Base-by-base conservation (phyloP, 139 green algal genomes). In the Microglena sp. region DNA sequence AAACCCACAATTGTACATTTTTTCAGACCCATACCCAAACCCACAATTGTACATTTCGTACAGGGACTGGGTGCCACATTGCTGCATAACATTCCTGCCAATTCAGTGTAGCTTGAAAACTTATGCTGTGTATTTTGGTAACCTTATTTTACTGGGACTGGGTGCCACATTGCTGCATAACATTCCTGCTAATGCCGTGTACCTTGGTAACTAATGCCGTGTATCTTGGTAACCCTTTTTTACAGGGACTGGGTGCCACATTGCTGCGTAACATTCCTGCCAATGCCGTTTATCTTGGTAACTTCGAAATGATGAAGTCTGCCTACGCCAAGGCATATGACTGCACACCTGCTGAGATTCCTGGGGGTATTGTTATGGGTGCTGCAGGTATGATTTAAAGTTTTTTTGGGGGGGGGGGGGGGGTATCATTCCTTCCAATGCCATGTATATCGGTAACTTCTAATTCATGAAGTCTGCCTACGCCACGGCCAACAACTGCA, bases 201-300 rank as follows among this genome's bases (percentile, higher is more conserved):
- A 96, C 83, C 80, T 97, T 34, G 92, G 92, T 8, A n/a, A n/a
- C n/a, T n/a, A n/a, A n/a, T n/a, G n/a, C n/a, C n/a, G n/a, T n/a
- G n/a, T n/a, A n/a, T n/a, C n/a, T n/a, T n/a, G n/a, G n/a, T n/a
- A n/a, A 18, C 40, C 40, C 40, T 18, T 11, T 50, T n/a, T 32
- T 53, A 34, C 80, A 95, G 81, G 91, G 87, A 26, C 77, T 96
- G 36, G 63, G 69, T 5, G 67, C 88, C 31, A 97, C 92, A 5
- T 58, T 97, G 1, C 45, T 92, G 60, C 77, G 91, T n/a, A 96
- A 97, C 73, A 85, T 84, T 2, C 91, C 90, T 6, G 91, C 90
- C 54, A 96, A 96, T 62, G 79, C 89, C 1, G 70, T 95, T n/a
- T 96, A 96, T 82, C 80, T 97, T 34, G 92, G 92, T 8, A 86